phyloP scores from a whole-genome alignment of 2,329 filamentous ascomycete species.

The Neonectria punicea region DNA sequence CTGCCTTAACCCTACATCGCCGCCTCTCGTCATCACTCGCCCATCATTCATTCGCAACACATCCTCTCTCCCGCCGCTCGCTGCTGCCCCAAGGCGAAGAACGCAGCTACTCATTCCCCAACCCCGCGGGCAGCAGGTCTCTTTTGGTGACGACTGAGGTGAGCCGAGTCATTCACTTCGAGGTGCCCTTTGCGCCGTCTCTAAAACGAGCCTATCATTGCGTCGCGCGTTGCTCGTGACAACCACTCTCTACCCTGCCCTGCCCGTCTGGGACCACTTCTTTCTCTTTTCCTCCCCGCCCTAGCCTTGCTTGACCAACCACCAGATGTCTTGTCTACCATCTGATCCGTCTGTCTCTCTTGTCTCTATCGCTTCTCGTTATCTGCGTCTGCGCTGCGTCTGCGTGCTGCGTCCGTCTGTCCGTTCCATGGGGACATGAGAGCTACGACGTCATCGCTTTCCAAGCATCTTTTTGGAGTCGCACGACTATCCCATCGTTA shows the following conservation, averaged over 20 bases:
- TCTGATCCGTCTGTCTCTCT: constrained; percentile 27
- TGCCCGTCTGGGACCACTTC: constrained; percentile 40
- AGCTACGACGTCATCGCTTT: constrained; percentile 36
- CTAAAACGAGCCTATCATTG: constrained; percentile 39
- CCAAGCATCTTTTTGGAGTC: constrained; percentile 34
- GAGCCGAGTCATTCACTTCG: constrained; percentile 47
- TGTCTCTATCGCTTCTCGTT: constrained; percentile 18
- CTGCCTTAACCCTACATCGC: constrained; percentile 30
- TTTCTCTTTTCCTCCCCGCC: constrained; percentile 34
- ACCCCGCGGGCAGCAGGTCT: constrained; percentile 32
- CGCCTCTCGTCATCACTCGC: constrained; percentile 23
- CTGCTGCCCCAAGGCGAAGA: background rate
- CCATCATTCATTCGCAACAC: constrained; percentile 26
- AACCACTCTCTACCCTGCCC: constrained; percentile 39
- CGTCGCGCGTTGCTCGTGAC: constrained; percentile 46
- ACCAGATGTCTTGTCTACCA: constrained; percentile 27
- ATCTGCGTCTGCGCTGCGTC: constrained; percentile 23
- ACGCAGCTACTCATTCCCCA: constrained; percentile 12
- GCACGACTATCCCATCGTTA: constrained; percentile 55
- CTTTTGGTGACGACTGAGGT: constrained; percentile 40
- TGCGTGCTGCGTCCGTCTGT: constrained; percentile 28
- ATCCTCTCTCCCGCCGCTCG: constrained; percentile 26
- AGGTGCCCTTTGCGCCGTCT: constrained; percentile 42
- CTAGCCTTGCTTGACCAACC: constrained; percentile 38
- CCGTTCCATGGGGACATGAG: constrained; percentile 32